Evolutionary conservation across 1,139 yeast genomes (phyloP).

Genomic region (Lodderomyces orthopsilosis): DNA sequence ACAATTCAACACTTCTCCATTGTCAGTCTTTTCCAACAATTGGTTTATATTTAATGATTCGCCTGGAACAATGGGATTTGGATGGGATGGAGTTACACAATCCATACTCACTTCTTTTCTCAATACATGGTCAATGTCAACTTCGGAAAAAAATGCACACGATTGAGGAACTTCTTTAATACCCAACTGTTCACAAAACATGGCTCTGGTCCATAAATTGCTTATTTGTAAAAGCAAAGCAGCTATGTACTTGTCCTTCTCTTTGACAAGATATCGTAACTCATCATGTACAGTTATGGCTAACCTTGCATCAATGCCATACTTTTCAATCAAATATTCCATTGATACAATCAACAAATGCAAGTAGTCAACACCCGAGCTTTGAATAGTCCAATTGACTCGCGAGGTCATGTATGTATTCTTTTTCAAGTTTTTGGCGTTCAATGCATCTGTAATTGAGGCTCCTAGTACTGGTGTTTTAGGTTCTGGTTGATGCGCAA

Average conservation of each 20-base stretch:
- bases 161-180: conserved; percentile 88
- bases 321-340: conserved; percentile 73
- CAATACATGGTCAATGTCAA: conserved; percentile 83
- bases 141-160: conserved; percentile 93
- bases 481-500: conserved; percentile 84
- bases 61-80: conserved; percentile 71
- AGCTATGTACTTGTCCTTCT: conserved; percentile 68
- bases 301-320: conserved; percentile 72
- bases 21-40: conserved; percentile 39
- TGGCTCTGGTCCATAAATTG: conserved; percentile 93
- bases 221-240: conserved; percentile 85
- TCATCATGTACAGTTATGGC: conserved; percentile 95
- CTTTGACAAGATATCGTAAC: conserved; percentile 73
- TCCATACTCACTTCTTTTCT: conserved; percentile 87
- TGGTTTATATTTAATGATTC: conserved; percentile 63
- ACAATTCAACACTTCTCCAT: conserved; percentile 19
- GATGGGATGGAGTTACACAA: conserved; percentile 89
- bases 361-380: conserved; percentile 95
- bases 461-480: conserved; percentile 92
- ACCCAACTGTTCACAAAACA: conserved; percentile 92
- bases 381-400: conserved; percentile 97
- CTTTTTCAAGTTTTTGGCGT: conserved; percentile 59
- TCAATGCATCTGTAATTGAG: conserved; percentile 83
- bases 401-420: conserved; percentile 81
- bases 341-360: conserved; percentile 83